A percentile compares a stretch with the other conserved stretches of the same genome.
phyloP scores from a whole-genome alignment of 495 filamentous ascomycete species.

The Aspergillus hancockii region DNA sequence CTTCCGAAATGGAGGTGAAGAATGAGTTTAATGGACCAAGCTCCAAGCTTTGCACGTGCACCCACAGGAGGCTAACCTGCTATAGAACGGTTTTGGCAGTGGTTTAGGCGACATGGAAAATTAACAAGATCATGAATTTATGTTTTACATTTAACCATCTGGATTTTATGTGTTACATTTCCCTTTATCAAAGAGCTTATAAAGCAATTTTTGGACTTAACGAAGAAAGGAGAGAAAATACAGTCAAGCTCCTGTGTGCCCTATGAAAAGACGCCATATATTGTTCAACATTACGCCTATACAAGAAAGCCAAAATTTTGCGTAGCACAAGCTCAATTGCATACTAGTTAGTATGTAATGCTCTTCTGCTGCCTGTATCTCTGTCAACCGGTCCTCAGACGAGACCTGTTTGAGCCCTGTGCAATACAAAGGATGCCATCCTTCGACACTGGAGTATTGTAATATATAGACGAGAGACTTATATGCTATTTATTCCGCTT shows the following conservation, averaged over 20 bases:
- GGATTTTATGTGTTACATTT: background rate
- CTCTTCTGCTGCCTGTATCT: background rate
- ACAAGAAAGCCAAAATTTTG: background rate
- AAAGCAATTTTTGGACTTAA: background rate
- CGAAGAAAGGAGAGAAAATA: constrained; percentile 1
- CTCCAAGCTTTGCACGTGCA: constrained; percentile 37
- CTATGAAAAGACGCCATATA: background rate
- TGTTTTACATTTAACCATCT: background rate
- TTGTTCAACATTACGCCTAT: background rate
- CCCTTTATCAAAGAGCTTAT: background rate
- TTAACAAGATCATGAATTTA: background rate
- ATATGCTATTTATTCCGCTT: background rate
- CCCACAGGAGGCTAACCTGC: constrained; percentile 9
- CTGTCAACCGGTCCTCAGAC: background rate
- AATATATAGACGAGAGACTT: background rate
- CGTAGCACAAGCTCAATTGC: background rate
- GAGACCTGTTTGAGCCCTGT: background rate
- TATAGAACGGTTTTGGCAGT: too few species aligned
- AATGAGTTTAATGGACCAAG: constrained; percentile 17
- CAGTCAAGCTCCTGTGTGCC: background rate
- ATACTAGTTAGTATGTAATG: background rate
- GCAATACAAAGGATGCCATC: background rate
- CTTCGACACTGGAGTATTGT: background rate
- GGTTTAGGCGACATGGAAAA: background rate
- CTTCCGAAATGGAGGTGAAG: constrained; percentile 6